Conservation (phyloP, 179 eudicot genomes). For the Vitellaria paradoxa region DNA sequence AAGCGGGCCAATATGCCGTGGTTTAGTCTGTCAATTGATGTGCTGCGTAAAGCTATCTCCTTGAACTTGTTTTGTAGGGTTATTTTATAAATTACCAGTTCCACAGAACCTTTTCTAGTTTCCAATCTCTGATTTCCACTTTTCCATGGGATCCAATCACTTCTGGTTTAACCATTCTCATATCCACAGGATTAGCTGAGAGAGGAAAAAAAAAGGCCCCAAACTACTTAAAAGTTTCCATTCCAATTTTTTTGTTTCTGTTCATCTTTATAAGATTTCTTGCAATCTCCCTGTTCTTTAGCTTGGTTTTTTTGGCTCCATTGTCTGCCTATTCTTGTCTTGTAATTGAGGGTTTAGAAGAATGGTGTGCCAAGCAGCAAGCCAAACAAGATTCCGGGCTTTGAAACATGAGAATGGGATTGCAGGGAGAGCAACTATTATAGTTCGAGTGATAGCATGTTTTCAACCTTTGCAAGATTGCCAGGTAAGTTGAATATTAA, state of each 20-base stretch:
- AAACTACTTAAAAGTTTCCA: background rate
- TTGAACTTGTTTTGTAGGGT: conserved; percentile 79
- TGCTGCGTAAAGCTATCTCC: conserved; percentile 50
- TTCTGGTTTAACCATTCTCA: conserved; percentile 36
- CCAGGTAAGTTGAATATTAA: conserved; percentile 47
- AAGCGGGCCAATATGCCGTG: conserved; percentile 53
- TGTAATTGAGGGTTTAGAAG: conserved; percentile 28
- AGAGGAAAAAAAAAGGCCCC: background rate
- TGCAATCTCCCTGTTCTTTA: background rate
- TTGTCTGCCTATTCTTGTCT: background rate
- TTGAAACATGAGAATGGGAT: conserved; percentile 83
- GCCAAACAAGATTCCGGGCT: conserved; percentile 82
- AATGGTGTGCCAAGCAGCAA: conserved; percentile 94
- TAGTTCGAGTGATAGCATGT: conserved; percentile 87
- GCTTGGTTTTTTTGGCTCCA: background rate
- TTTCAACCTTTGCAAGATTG: conserved; percentile 82
- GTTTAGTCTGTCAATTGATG: conserved; percentile 57
- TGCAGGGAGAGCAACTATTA: conserved; percentile 74
- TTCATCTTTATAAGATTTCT: background rate
- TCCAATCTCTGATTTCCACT: background rate
- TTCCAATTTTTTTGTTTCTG: background rate
- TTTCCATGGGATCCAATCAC: conserved; percentile 56
- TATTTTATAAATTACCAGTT: conserved; percentile 45
- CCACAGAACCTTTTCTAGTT: conserved; percentile 8
- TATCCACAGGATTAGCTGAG: conserved; percentile 47